Base-by-base conservation (phyloP, 495 filamentous ascomycete genomes). In the Diplogelasinospora grovesii region DNA sequence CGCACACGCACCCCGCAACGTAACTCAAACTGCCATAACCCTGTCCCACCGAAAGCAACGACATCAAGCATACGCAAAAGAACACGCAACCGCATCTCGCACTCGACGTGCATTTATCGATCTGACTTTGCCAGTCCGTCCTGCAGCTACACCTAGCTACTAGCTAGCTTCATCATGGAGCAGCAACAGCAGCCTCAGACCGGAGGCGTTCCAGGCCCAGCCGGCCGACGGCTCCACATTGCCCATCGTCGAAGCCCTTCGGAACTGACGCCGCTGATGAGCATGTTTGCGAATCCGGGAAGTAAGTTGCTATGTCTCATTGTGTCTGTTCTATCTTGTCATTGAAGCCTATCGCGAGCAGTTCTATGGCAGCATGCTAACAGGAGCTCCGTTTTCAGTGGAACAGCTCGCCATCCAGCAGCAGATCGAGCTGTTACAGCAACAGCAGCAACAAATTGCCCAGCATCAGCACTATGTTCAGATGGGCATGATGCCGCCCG, bases 361-460 rank as follows among this genome's bases (percentile, higher is more conserved):
- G 14, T 10, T 9, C 18, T 25, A 22, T 0, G 22, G 2, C 24
- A 33, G 2, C 24, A 43, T 44, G 54, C 66, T 69, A 48, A 66
- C 51, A 13, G 22, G 31, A 8, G 14, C 11, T 48, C 43, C 48
- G 31, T 45, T 27, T 39, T 22, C 49, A 92, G 87, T 95, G 87
- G 92, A 97, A 74, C 93, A 97, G 82, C 77, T 97, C 52, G 89
- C 92, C 57, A 85, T 98, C 64, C 90, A 95, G 64, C 92, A 97
- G 71, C 92, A 98, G 65, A 96, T 97, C 58, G 89, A 98, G 67
- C 73, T 90, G 65, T 77, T 98, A 50, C 92, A 98, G 67, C 89
- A 94, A 60, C 93, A 97, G 59, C 92, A 98, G 57, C 93, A 97
- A 65, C 93, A 97, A 59, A 93, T 97, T 61, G 85, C 85, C 39